Evolutionary conservation across 73 alveolate species (phyloP).

Genomic region (Blepharisma stoltei): DNA sequence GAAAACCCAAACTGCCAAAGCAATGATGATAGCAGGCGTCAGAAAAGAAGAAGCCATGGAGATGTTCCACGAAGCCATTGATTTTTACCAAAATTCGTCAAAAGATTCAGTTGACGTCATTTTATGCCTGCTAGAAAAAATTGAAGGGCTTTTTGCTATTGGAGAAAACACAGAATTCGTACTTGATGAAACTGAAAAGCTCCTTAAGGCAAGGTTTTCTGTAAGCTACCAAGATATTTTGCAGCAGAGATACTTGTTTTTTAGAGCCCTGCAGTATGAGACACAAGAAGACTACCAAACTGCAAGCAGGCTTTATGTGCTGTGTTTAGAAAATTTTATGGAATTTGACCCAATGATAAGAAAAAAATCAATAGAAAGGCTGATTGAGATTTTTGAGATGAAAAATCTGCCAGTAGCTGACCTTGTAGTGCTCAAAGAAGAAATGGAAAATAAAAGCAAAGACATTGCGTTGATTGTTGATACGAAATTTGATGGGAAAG

Average conservation of each 20-base stretch:
- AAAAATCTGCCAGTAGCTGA: background rate
- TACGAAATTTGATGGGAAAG: background rate
- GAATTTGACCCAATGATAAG: background rate
- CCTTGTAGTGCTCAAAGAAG: background rate
- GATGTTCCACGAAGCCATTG: background rate
- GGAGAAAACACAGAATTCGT: background rate
- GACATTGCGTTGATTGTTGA: background rate
- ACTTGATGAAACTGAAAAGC: background rate
- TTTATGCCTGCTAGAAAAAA: background rate
- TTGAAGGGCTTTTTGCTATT: background rate
- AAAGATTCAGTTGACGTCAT: background rate
- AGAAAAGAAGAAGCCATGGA: constrained; percentile 1
- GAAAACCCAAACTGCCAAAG: constrained; percentile 8
- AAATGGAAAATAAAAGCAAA: background rate
- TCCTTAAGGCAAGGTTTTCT: background rate
- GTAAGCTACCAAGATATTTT: background rate
- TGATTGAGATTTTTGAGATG: background rate
- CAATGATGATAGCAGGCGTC: background rate
- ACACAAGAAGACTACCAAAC: background rate
- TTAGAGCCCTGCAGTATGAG: background rate
- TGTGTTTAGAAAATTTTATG: background rate
- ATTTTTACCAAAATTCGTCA: background rate
- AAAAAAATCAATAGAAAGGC: background rate
- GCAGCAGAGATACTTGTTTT: background rate
- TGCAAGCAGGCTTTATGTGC: background rate